These are phyloP conservation scores for Elaeagnus macrophylla DNA, from an alignment of 306 rosid genomes.

Conservation along the genomic window DNA sequence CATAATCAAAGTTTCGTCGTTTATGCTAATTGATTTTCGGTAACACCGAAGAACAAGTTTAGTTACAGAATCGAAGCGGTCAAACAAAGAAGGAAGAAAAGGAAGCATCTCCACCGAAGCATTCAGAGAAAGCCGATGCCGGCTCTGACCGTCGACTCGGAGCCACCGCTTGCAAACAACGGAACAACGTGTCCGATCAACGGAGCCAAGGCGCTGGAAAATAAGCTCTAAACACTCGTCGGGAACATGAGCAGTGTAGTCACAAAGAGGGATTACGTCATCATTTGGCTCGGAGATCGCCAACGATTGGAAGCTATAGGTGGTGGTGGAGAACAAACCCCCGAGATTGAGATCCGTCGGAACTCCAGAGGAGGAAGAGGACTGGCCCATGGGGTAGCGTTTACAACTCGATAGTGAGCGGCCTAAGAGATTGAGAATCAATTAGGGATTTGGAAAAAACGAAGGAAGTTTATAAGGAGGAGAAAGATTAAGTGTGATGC, in stretches of 20 bases:
- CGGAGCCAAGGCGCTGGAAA: slow-evolving; percentile 45
- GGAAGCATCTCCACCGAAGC: slow-evolving; percentile 39
- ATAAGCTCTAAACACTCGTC: slow-evolving; percentile 57
- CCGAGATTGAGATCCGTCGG: slow-evolving; percentile 11
- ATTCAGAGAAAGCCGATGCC: slow-evolving; percentile 46
- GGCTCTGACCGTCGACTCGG: slow-evolving; percentile 54
- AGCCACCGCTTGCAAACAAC: slow-evolving; percentile 58
- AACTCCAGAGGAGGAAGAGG: slow-evolving; percentile 32
- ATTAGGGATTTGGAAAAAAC: background rate
- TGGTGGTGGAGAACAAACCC: slow-evolving; percentile 12
- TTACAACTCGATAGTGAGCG: background rate
- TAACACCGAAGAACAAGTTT: slow-evolving; percentile 62
- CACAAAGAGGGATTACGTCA: slow-evolving; percentile 3
- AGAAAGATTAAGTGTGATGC: too few species aligned
- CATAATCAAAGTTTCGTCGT: slow-evolving; percentile 47
- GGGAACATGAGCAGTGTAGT: slow-evolving; percentile 46
- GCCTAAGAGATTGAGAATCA: too few species aligned
- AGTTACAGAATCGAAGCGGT: slow-evolving; percentile 62
- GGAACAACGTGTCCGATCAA: slow-evolving; percentile 53
- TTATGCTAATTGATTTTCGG: slow-evolving; percentile 50
- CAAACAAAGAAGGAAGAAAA: slow-evolving; percentile 38
- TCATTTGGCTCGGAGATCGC: background rate
- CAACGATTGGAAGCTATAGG: slow-evolving; percentile 18
- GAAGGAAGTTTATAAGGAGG: background rate
- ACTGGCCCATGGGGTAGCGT: slow-evolving; percentile 51